Evolutionary conservation across 306 rosid species (phyloP).

Genomic region (Biancaea sappan): DNA sequence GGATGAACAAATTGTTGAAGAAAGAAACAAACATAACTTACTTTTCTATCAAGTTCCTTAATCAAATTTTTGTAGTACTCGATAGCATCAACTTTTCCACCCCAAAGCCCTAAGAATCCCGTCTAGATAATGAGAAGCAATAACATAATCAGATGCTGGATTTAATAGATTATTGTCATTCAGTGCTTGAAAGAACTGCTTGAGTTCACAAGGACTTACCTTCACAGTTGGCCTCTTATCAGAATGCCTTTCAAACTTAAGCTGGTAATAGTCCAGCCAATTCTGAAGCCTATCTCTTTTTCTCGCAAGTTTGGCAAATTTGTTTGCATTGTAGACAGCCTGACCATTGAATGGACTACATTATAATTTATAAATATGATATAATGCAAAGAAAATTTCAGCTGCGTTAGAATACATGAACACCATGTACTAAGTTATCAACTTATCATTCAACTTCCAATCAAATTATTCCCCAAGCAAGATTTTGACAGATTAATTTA

Average conservation of each 20-base stretch:
- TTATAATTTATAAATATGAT: background rate
- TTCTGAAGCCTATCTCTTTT: constrained; percentile 78
- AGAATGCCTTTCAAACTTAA: constrained; percentile 86
- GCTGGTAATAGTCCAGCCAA: constrained; percentile 91
- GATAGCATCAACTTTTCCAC: constrained; percentile 74
- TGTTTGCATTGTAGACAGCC: constrained; percentile 96
- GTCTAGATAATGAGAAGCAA: constrained; percentile 49
- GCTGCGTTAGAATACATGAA: background rate
- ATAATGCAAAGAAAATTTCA: constrained; percentile 14
- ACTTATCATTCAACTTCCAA: background rate
- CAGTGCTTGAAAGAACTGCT: constrained; percentile 3
- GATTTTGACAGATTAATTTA: constrained; percentile 32
- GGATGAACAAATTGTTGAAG: constrained; percentile 16
- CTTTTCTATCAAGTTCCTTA: constrained; percentile 67
- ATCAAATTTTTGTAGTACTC: constrained; percentile 73
- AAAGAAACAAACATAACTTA: constrained; percentile 44
- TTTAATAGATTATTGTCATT: background rate
- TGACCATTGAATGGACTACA: constrained; percentile 41
- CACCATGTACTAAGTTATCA: background rate
- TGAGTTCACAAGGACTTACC: constrained; percentile 49
- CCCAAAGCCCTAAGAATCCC: constrained; percentile 71
- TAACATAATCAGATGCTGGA: constrained; percentile 30
- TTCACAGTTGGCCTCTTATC: constrained; percentile 65
- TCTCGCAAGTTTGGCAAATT: constrained; percentile 67
- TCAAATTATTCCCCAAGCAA: constrained; percentile 18